Percentiles rank a stretch among this genome's conserved stretches.
Evolutionary conservation across 2,329 filamentous ascomycete species (phyloP).

Genomic region (Sphaceloma murrayae): DNA sequence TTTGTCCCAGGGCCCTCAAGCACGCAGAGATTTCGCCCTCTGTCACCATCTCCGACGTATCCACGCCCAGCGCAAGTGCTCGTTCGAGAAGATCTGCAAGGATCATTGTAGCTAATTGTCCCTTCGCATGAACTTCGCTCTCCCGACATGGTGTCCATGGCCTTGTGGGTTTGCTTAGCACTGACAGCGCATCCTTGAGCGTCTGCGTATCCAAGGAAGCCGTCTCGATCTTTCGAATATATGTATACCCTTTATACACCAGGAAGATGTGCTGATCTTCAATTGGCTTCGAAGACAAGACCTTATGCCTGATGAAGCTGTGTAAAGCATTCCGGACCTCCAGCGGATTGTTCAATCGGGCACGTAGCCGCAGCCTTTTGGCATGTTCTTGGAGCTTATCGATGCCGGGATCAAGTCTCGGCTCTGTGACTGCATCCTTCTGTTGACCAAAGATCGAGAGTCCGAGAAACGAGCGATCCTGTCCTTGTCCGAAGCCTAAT

Average conservation of each 20-base stretch:
- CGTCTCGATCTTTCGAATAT: background rate
- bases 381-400: constrained; percentile 60
- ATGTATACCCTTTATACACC: constrained; percentile 9
- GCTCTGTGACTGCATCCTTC: constrained; percentile 47
- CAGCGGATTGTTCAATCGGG: constrained; percentile 53
- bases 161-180: background rate
- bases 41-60: background rate
- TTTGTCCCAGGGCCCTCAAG: background rate
- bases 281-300: constrained; percentile 32
- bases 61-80: background rate
- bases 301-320: constrained; percentile 47
- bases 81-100: background rate
- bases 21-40: background rate
- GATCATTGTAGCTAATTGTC: background rate
- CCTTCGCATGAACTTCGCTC: background rate
- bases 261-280: constrained; percentile 11
- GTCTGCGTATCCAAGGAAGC: constrained; percentile 18
- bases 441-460: constrained; percentile 48
- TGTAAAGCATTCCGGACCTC: constrained; percentile 57
- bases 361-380: constrained; percentile 51
- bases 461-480: constrained; percentile 52
- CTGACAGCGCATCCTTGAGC: background rate
- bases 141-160: background rate
- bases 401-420: constrained; percentile 61
- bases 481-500: constrained; percentile 20